These are phyloP conservation scores for Coemansia biformis DNA, from an alignment of 192 early-diverging fungal genomes.

Conservation along the genomic window DNA sequence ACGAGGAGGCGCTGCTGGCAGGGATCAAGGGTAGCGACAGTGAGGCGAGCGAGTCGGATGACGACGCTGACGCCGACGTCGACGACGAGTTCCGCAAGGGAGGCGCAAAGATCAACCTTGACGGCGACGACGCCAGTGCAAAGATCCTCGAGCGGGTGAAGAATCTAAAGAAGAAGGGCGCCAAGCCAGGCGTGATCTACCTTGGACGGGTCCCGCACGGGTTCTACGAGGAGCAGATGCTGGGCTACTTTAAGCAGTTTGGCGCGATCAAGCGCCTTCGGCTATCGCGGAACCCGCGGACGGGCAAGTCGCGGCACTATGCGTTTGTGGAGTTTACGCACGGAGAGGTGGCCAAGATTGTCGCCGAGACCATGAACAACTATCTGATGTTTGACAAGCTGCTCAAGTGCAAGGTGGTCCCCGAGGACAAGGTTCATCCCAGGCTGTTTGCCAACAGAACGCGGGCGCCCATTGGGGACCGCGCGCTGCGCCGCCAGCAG, in stretches of 20 bases:
- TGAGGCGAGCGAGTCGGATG: conserved; percentile 31
- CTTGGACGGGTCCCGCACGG: conserved; percentile 91
- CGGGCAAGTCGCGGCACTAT: conserved; percentile 88
- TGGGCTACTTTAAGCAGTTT: conserved; percentile 89
- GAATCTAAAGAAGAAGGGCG: conserved; percentile 7
- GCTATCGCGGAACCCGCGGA: conserved; percentile 85
- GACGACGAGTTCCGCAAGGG: conserved; percentile 17
- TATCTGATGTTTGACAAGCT: conserved; percentile 78
- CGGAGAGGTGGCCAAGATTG: conserved; percentile 78
- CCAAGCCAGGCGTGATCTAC: conserved; percentile 67
- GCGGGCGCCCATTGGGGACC: conserved; percentile 1
- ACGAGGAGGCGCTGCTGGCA: conserved; percentile 39
- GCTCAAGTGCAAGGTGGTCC: conserved; percentile 72
- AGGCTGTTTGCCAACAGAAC: conserved; percentile 62
- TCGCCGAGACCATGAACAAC: conserved; percentile 95
- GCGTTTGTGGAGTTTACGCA: conserved; percentile 89
- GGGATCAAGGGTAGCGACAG: conserved; percentile 38
- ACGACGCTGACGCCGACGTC: not conserved
- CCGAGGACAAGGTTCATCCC: conserved; percentile 67
- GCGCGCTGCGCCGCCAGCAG: conserved; percentile 44
- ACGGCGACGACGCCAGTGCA: conserved; percentile 8
- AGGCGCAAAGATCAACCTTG: conserved; percentile 16
- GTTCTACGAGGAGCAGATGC: conserved; percentile 93
- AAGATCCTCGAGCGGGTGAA: conserved; percentile 7
- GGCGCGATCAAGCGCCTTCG: conserved; percentile 73